Base-by-base conservation (phyloP, 139 green algal species). In the Bryopsis sp. region DNA sequence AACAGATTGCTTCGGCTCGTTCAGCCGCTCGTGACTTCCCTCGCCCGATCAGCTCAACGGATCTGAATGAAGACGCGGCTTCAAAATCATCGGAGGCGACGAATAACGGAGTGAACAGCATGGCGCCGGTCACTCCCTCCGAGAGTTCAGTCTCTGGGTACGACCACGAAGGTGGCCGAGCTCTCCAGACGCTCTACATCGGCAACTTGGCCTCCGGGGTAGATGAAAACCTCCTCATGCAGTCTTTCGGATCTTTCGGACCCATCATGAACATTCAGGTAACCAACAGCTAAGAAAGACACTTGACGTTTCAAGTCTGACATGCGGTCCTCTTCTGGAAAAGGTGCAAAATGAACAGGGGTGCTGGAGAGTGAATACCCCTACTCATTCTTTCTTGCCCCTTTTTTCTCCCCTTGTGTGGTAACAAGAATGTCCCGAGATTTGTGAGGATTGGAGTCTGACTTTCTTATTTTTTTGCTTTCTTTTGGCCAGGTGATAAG, bases 401-500 rank as follows among this genome's bases (percentile, higher is more conserved):
- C n/a, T n/a, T n/a, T n/a, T n/a, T n/a, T n/a, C n/a, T n/a, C n/a
- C n/a, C n/a, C n/a, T n/a, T n/a, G n/a, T n/a, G n/a, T n/a, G n/a
- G n/a, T n/a, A n/a, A n/a, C n/a, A n/a, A n/a, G n/a, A n/a, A n/a
- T n/a, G n/a, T n/a, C n/a, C n/a, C n/a, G n/a, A n/a, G n/a, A n/a
- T n/a, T n/a, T n/a, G n/a, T n/a, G n/a, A n/a, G n/a, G n/a, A n/a
- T n/a, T n/a, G n/a, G n/a, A n/a, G n/a, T n/a, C n/a, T n/a, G n/a
- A n/a, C n/a, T n/a, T n/a, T n/a, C n/a, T n/a, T n/a, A n/a, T n/a
- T n/a, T n/a, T n/a, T n/a, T n/a, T n/a, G n/a, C n/a, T n/a, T n/a
- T n/a, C n/a, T n/a, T n/a, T n/a, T n/a, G n/a, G n/a, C n/a, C 84
- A 90, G 82, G 73, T 91, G 8, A 89, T 91, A 43, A 71, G 81